Evolutionary conservation across 345 rosid genomes (phyloP), one percentile per base, ranked within the genome.

Genomic region (Orychophragmus violaceus): DNA sequence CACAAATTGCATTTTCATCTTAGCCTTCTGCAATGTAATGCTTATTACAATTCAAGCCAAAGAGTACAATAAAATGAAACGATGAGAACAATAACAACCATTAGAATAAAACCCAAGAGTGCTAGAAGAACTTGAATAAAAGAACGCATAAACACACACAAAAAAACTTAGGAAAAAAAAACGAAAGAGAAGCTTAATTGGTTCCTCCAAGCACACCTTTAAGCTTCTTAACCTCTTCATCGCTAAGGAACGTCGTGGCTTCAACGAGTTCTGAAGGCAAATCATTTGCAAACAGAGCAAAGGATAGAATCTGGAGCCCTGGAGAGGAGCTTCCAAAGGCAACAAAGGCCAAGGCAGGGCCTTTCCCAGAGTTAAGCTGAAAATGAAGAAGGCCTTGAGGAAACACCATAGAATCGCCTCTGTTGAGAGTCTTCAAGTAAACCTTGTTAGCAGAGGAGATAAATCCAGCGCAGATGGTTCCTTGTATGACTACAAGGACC

Each of bases 171-270:
- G n/a, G 35, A 35, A 21, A n/a, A 37, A 37, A 16, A 37, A 45
- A 52, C 30, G 12, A 44, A 33, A 61, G 39, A 16, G 42, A 19
- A 49, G 54, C 66, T 79, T 75, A 91, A 29, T 78, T 75, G 21
- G 82, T 88, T 66, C 98, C 98, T 19, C 98, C 98, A 71, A 91
- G 94, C 48, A 91, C 83, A 35, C 78, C 82, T 79, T 91, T 91
- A 33, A 91, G 92, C 82, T 84, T 91, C 89, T 85, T 89, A 42
- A 91, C 80, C 69, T 76, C 77, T 10, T 76, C 94, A 54, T 49
- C 81, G 8, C 84, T 88, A 1, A 91, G 85, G 79, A 91, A 91
- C 16, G 96, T 88, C 1, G 78, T 69, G 22, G 50, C 53, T 57
- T 71, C 83, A 3, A 91, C 53, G 10, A 86, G 51, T 7, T 82